A percentile compares a stretch with the other conserved stretches of the same genome.
Conservation (phyloP, 192 early-diverging fungal species). For the Coemansia sp. region DNA sequence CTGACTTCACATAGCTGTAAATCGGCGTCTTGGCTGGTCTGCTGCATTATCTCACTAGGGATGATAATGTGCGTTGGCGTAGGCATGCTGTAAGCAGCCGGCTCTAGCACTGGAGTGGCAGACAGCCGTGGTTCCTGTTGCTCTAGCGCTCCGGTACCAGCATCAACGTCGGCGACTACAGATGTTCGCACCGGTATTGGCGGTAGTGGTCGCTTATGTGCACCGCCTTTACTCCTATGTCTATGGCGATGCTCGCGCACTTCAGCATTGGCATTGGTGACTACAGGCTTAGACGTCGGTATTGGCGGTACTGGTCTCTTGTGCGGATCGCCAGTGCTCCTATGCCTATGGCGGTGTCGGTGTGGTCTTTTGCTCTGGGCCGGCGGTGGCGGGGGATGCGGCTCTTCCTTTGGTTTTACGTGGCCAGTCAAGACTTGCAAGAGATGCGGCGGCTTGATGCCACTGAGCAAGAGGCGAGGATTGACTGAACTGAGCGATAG, state of each 20-base stretch:
- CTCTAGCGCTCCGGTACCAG: not conserved
- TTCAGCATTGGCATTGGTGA: not conserved
- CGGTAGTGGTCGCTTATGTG: not conserved
- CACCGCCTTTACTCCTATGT: not conserved
- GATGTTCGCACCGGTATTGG: conserved; percentile 16
- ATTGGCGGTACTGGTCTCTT: conserved; percentile 11
- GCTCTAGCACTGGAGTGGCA: not conserved
- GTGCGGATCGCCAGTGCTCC: not conserved
- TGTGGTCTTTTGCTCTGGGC: not conserved
- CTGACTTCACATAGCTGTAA: conserved; percentile 1
- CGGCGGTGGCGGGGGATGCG: not conserved
- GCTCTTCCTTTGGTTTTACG: conserved; percentile 1
- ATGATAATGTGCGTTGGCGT: not conserved
- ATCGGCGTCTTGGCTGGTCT: conserved; percentile 3
- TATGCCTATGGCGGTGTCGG: not conserved
- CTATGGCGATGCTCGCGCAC: conserved; percentile 2
- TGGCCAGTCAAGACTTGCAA: conserved; percentile 9
- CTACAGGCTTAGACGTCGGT: conserved; percentile 11
- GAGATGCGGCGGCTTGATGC: conserved; percentile 24
- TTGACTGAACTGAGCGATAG: conserved; percentile 10
- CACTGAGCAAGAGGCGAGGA: conserved; percentile 11
- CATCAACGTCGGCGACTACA: not conserved
- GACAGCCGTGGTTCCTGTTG: not conserved
- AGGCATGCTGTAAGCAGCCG: not conserved
- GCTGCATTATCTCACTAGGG: not conserved